These are phyloP conservation scores for Microbotryum silenes-acaulis DNA, from an alignment of 1,284 basidiomycete species.

Conservation along the genomic window DNA sequence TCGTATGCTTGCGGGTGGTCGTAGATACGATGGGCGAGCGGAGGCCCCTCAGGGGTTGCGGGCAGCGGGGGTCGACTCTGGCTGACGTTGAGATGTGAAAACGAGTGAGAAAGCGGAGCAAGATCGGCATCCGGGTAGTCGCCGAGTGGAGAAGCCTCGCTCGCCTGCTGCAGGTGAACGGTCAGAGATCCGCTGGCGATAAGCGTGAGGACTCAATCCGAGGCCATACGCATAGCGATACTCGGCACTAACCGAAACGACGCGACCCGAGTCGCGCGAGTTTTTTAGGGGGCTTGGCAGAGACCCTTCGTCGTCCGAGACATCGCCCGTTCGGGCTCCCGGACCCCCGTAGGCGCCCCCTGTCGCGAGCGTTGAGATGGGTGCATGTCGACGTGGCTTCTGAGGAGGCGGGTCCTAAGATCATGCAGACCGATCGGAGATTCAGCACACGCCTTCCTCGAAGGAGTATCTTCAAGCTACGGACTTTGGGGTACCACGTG, in stretches of 20 bases:
- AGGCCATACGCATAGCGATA: not conserved
- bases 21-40: not conserved
- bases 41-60: constrained; percentile 5
- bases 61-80: constrained; percentile 15
- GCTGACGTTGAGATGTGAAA: constrained; percentile 16
- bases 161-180: not conserved
- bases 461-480: constrained; percentile 33
- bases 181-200: not conserved
- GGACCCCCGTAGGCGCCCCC: constrained; percentile 20
- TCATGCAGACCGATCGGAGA: too few species aligned
- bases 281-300: not conserved
- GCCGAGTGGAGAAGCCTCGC: not conserved
- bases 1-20: not conserved
- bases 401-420: not conserved
- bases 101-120: constrained; percentile 18
- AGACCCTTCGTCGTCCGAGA: not conserved
- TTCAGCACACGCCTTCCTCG: not conserved
- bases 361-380: too few species aligned
- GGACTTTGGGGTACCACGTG: constrained; percentile 90
- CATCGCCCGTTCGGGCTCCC: constrained; percentile 11
- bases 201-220: not conserved
- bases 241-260: not conserved
- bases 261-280: not conserved
- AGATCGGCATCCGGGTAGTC: constrained; percentile 30
- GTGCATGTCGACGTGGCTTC: not conserved